Evolutionary conservation across 1,139 yeast genomes (phyloP), one percentile per base, ranked within the genome.

Genomic region (Scheffersomyces illinoinensis): DNA sequence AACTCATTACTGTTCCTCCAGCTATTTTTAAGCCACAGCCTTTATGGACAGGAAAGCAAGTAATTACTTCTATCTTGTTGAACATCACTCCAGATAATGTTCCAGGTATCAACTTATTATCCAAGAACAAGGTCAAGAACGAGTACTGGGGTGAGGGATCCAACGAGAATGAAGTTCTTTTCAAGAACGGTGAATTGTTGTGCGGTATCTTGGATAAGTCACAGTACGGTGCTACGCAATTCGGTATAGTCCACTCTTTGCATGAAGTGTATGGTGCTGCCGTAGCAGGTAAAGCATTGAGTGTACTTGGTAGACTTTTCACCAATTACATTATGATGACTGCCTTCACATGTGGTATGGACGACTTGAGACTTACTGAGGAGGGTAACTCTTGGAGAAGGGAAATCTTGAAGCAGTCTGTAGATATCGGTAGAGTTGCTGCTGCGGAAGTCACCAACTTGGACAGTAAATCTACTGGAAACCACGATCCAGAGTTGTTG

Each of bases 291-390:
- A 88, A 91, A 71, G 85, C 96, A 10, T 81, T 96, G 58, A 90
- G 97, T 59, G 96, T 95, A 46, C 82, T 96, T 62, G 99, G 99
- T 64, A 86, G 99, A 71, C 81, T 96, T 59, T 95, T 96, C 78
- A 96, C 99, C 52, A 92, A 92, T 73, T 96, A 93, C 74, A 93
- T 90, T 68, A 95, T 90, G 85, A 85, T 87, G 80, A 90, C 92
- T 59, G 99, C 97, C 2, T 91, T 96, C 71, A 95, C 99, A 10
- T 96, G 99, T 87, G 99, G 99, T 84, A 96, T 96, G 99, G 99
- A 96, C 73, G 99, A 96, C 77, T 84, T 96, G 74, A 87, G 97
- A 73, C 84, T 96, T 67, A 95, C 98, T 24, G 86, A 77, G 6
- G 97, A 92, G 68, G 99, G 99, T 72, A 93, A 96, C 73, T 72